A percentile compares a stretch with the other conserved stretches of the same genome.
Evolutionary conservation across 768 basidiomycete genomes (phyloP).

Genomic region (Agrocybe pediades): DNA sequence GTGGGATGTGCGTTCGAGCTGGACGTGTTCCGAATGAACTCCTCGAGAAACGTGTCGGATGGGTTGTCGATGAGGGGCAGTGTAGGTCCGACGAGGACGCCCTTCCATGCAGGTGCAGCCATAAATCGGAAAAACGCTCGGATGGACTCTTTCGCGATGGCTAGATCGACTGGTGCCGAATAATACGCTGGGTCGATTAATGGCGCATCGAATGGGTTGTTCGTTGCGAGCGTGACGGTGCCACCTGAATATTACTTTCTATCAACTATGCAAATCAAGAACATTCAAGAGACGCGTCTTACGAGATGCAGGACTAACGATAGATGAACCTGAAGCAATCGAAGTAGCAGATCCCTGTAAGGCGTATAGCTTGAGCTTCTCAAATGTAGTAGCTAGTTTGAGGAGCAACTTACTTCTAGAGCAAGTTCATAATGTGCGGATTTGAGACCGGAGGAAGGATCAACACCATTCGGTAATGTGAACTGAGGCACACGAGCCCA

Average conservation of each 20-base stretch:
- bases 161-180: constrained; percentile 20
- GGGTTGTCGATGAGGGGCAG: constrained; percentile 4
- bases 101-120: constrained; percentile 20
- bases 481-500: constrained; percentile 30
- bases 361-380: constrained; percentile 20
- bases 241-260: constrained; percentile 15
- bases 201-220: constrained; percentile 25
- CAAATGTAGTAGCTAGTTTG: constrained; percentile 7
- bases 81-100: constrained; percentile 20
- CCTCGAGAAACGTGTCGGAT: neutral
- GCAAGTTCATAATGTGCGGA: constrained; percentile 37
- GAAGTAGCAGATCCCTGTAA: constrained; percentile 24
- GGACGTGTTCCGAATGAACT: neutral
- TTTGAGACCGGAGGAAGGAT: constrained; percentile 38
- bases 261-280: neutral
- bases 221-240: constrained; percentile 16
- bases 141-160: constrained; percentile 22
- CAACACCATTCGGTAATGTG: constrained; percentile 28
- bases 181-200: constrained; percentile 25
- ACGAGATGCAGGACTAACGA: constrained; percentile 34
- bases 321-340: constrained; percentile 21
- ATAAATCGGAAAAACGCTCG: constrained; percentile 19
- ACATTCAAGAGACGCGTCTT: too few relatives aligned
- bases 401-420: constrained; percentile 32
- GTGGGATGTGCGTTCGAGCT: neutral